Conservation (phyloP, 805 yeast species). For the Metschnikowia picachoensis region DNA sequence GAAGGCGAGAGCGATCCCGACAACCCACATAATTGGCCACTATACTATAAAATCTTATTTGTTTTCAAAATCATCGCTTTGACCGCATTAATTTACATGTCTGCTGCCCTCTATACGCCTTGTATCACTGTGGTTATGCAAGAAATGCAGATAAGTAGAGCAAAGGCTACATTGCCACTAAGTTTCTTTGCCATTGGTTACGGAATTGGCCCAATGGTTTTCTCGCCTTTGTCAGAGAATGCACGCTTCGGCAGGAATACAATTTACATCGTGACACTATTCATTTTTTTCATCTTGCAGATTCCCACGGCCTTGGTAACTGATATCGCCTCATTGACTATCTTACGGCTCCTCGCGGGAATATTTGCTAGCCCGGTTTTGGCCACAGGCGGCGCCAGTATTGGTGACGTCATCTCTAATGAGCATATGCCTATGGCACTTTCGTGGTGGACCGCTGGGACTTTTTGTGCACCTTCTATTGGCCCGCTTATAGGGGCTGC, state of each 20-base stretch:
- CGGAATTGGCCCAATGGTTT: slow-evolving; percentile 56
- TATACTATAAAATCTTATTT: slow-evolving; percentile 34
- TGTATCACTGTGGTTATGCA: slow-evolving; percentile 41
- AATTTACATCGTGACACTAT: slow-evolving; percentile 45
- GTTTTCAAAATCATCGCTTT: slow-evolving; percentile 40
- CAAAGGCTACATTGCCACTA: slow-evolving; percentile 48
- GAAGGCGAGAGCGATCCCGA: slow-evolving; percentile 51
- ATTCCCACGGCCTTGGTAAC: slow-evolving; percentile 52
- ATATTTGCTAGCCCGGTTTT: slow-evolving; percentile 53
- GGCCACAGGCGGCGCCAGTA: slow-evolving; percentile 56
- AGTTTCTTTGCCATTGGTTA: slow-evolving; percentile 57
- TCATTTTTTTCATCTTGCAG: slow-evolving; percentile 48
- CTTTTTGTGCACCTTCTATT: slow-evolving; percentile 51
- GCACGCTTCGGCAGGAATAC: slow-evolving; percentile 53
- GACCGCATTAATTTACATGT: slow-evolving; percentile 52
- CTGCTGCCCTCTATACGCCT: slow-evolving; percentile 56
- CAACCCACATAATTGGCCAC: slow-evolving; percentile 56
- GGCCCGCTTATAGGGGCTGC: slow-evolving; percentile 61
- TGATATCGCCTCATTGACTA: slow-evolving; percentile 48
- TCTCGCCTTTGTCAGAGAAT: slow-evolving; percentile 57
- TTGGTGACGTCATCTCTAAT: slow-evolving; percentile 45
- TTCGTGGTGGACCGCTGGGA: slow-evolving; percentile 51
- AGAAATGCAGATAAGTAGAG: slow-evolving; percentile 42
- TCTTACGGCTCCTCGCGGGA: slow-evolving; percentile 52
- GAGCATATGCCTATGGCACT: slow-evolving; percentile 45